Percentiles rank a stretch among this genome's conserved stretches.
These are phyloP conservation scores for Pistacia atlantica DNA, from an alignment of 345 rosid species.

Conservation along the genomic window DNA sequence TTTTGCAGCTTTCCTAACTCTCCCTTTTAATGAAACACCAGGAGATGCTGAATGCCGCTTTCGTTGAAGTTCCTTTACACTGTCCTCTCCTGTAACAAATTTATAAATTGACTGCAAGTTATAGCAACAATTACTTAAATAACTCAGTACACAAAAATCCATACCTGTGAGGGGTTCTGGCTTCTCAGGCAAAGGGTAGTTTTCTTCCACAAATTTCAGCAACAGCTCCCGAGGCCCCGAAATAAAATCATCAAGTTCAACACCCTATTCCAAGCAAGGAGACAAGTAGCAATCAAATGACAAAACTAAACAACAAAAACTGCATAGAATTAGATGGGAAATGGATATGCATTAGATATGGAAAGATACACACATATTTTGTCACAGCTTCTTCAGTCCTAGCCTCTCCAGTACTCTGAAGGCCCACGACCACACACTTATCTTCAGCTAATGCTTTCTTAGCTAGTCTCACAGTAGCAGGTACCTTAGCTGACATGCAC, in stretches of 20 bases:
- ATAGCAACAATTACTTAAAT: conserved; percentile 1
- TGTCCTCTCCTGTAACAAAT: conserved; percentile 69
- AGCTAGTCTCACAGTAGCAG: conserved; percentile 85
- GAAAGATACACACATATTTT: conserved; percentile 73
- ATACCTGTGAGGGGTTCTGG: conserved; percentile 89
- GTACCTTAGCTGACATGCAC: conserved; percentile 99
- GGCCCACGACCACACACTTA: conserved; percentile 96
- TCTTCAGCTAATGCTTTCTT: conserved; percentile 69
- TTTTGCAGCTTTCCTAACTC: conserved; percentile 91
- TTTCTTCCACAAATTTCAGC: conserved; percentile 96
- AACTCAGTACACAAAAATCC: background rate
- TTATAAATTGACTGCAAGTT: conserved; percentile 15
- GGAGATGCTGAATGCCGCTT: conserved; percentile 93
- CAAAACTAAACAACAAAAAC: conserved; percentile 11
- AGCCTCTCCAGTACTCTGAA: conserved; percentile 99
- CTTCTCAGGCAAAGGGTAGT: conserved; percentile 92
- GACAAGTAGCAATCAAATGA: conserved; percentile 15
- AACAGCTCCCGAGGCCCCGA: conserved; percentile 98
- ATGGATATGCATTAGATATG: conserved; percentile 16
- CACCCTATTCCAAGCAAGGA: conserved; percentile 54
- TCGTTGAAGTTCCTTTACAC: conserved; percentile 80
- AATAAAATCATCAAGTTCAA: conserved; percentile 97
- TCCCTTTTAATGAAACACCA: conserved; percentile 85
- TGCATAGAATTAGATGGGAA: conserved; percentile 12
- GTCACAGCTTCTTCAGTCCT: conserved; percentile 98